Base-by-base conservation (phyloP, 2,329 filamentous ascomycete genomes). In the Cercospora nicotianae region DNA sequence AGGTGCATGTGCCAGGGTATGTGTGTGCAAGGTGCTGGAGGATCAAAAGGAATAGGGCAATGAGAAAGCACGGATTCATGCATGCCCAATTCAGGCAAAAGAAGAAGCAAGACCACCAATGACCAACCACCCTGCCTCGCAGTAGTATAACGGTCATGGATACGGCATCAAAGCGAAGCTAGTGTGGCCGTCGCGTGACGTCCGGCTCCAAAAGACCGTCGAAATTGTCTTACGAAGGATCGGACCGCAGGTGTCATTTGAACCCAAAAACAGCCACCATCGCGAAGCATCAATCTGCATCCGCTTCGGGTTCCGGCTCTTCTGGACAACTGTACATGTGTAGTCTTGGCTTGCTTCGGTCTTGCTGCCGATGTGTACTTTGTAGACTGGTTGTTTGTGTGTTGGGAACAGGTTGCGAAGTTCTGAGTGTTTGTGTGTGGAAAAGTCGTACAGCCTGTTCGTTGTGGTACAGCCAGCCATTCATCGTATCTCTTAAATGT, bases 211-310 rank as follows among this genome's bases (percentile, higher is more conserved):
- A 51, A 55, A 65, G 48, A 62, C 48, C 63, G 62, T 53, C 57
- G 18, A 67, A 67, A 53, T 18, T 36, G 42, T 61, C 26, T 26
- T 28, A 59, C 61, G 36, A 67, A 67, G 66, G 66, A 48, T 63
- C 66, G 66, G 66, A 68, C 66, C 66, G 66, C 66, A 28, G 42
- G 28, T 31, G 55, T 60, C 45, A 60, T 18, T 60, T 36, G 23
- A 61, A 66, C 45, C 64, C 64, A 62, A 66, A 66, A 66, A 62
- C 58, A 64, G 62, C 62, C 62, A 53, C 51, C 30, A 64, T 64
- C 48, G 28, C 48, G 39, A 63, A 53, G 48, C 48, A 13, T 39
- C 36, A 58, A 33, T 57, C 20, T 57, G 48, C 48, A 23, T 58
- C 28, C 33, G 62, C 53, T 58, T 58, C 53, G 53, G 53, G 31